phyloP scores from a whole-genome alignment of 768 basidiomycete species.

The Kwoniella heveanensis region DNA sequence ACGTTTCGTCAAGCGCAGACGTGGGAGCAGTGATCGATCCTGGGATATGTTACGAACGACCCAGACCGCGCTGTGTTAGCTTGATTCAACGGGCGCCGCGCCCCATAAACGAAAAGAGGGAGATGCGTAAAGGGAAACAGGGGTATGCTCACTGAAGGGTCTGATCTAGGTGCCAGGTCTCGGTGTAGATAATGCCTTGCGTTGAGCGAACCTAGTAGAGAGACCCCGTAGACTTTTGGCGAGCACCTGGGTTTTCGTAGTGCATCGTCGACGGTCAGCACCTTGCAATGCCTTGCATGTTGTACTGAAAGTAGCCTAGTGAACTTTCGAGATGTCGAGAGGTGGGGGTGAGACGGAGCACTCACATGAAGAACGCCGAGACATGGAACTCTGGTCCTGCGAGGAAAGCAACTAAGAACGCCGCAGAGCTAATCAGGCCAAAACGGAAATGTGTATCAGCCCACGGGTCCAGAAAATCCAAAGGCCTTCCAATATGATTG shows the following conservation, averaged over 20 bases:
- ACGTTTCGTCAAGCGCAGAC: not conserved
- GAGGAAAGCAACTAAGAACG: slow-evolving; percentile 10
- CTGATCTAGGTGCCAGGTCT: not conserved
- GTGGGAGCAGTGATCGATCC: not conserved
- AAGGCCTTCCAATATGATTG: too few relatives aligned
- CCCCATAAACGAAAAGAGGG: too few relatives aligned
- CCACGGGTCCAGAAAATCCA: too few relatives aligned
- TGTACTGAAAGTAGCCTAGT: not conserved
- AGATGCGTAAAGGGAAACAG: too few relatives aligned
- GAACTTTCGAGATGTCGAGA: too few relatives aligned
- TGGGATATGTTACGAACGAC: not conserved
- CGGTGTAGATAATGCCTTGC: slow-evolving; percentile 7
- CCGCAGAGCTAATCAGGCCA: slow-evolving; percentile 3
- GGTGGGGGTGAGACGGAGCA: too few relatives aligned
- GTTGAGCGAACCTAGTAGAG: slow-evolving; percentile 15
- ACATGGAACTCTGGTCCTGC: slow-evolving; percentile 3
- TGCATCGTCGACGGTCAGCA: not conserved
- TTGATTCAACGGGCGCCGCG: too few relatives aligned
- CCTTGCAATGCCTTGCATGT: not conserved
- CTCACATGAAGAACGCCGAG: slow-evolving; percentile 17
- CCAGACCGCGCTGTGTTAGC: too few relatives aligned
- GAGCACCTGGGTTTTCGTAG: slow-evolving; percentile 13
- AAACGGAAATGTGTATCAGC: too few relatives aligned
- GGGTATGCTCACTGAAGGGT: not conserved
- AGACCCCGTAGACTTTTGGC: slow-evolving; percentile 12